Conservation (phyloP, 768 basidiomycete genomes). For the Pisolithus marmoratus region DNA sequence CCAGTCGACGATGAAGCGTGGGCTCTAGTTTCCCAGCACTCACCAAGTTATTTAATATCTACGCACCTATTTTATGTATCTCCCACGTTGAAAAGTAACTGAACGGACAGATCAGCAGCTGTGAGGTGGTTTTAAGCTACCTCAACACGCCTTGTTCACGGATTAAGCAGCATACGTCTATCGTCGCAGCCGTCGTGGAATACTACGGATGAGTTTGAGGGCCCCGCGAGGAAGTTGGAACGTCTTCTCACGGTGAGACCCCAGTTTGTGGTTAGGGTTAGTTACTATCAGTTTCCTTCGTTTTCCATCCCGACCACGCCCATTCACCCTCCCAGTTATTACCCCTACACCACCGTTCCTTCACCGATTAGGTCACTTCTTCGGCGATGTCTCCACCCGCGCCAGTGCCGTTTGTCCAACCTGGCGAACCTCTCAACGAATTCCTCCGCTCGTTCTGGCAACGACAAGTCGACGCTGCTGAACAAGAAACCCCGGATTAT, state of each 20-base stretch:
- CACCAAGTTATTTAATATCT: not conserved
- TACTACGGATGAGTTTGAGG: too few species aligned
- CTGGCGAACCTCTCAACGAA: slow-evolving; percentile 81
- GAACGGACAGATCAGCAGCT: slow-evolving; percentile 39
- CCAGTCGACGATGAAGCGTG: not conserved
- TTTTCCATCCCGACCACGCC: slow-evolving; percentile 14
- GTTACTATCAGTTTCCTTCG: not conserved
- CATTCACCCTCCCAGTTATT: not conserved
- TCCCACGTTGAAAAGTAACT: slow-evolving; percentile 52
- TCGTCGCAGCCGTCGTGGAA: too few species aligned
- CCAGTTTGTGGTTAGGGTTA: slow-evolving; percentile 24
- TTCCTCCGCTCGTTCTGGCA: slow-evolving; percentile 90
- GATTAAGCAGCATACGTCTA: too few species aligned
- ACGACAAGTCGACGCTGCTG: slow-evolving; percentile 78
- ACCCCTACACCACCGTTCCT: too few species aligned
- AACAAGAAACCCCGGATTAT: slow-evolving; percentile 85
- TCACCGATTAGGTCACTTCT: too few species aligned
- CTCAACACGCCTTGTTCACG: too few species aligned
- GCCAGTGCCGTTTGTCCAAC: slow-evolving; percentile 70
- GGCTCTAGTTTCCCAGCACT: not conserved
- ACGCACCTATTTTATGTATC: slow-evolving; percentile 52
- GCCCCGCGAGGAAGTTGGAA: too few species aligned
- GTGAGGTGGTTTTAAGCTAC: not conserved
- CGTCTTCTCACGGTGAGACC: slow-evolving; percentile 8
- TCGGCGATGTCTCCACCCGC: slow-evolving; percentile 29